phyloP scores from a whole-genome alignment of 2,329 filamentous ascomycete genomes.

The Microsporum audouinii region DNA sequence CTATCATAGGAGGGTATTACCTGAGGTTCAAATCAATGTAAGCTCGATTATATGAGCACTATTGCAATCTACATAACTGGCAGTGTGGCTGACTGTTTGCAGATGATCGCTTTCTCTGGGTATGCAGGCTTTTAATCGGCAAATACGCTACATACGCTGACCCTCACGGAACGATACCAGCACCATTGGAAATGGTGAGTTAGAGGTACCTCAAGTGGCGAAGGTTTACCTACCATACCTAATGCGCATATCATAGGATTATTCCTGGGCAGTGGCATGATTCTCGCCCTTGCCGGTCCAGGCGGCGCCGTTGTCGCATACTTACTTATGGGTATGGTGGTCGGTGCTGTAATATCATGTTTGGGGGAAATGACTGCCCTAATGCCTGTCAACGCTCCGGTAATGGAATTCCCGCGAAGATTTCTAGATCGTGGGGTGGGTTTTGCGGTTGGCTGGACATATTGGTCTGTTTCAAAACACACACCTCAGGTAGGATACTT shows the following conservation, averaged over 20 bases:
- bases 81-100: background rate
- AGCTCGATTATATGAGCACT: conserved; percentile 2
- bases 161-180: conserved; percentile 15
- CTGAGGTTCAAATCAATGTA: conserved; percentile 32
- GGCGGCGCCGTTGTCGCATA: conserved; percentile 33
- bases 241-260: conserved; percentile 20
- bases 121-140: conserved; percentile 15
- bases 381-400: conserved; percentile 33
- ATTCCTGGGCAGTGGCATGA: conserved; percentile 33
- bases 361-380: conserved; percentile 37
- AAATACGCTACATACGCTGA: background rate
- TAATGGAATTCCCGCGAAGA: conserved; percentile 30
- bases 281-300: conserved; percentile 31
- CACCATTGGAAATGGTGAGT: conserved; percentile 31
- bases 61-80: background rate
- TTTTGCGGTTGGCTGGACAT: conserved; percentile 38
- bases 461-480: conserved; percentile 23
- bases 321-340: conserved; percentile 34
- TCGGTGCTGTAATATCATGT: conserved; percentile 35
- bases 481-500: conserved; percentile 20
- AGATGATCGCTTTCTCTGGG: conserved; percentile 39
- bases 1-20: conserved; percentile 27
- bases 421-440: conserved; percentile 36
- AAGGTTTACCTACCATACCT: background rate
- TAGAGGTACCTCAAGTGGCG: background rate